Conservation (phyloP, 768 basidiomycete genomes). For the Crucibulum laeve region DNA sequence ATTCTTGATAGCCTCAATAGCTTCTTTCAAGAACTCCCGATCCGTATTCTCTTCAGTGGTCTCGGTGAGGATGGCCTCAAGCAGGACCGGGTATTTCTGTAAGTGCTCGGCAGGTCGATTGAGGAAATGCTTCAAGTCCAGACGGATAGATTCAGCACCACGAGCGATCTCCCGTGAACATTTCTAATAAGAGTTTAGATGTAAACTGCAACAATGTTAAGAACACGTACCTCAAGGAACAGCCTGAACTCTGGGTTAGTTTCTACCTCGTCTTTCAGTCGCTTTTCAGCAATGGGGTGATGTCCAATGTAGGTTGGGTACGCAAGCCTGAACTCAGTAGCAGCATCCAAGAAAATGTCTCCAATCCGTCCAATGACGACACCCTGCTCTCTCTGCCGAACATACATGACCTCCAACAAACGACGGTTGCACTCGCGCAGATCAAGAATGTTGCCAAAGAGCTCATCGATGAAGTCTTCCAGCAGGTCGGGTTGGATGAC, state of each 20-base stretch:
- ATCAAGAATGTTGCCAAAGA: conserved; percentile 86
- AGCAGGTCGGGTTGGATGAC: conserved; percentile 47
- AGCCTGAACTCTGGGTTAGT: conserved; percentile 75
- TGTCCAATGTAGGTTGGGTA: conserved; percentile 87
- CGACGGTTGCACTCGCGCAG: conserved; percentile 80
- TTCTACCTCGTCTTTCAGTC: conserved; percentile 83
- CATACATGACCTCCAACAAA: conserved; percentile 81
- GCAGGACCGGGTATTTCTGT: conserved; percentile 77
- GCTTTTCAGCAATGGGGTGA: conserved; percentile 80
- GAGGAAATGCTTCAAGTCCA: conserved; percentile 76
- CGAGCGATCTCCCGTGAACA: conserved; percentile 35
- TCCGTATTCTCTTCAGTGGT: conserved; percentile 81
- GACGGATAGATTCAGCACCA: conserved; percentile 32
- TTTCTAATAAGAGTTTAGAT: conserved; percentile 23
- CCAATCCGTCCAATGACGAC: conserved; percentile 84
- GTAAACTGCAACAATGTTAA: neutral
- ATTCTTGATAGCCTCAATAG: conserved; percentile 79
- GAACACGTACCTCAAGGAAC: conserved; percentile 75
- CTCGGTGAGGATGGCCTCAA: conserved; percentile 84
- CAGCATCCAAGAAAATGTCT: conserved; percentile 83
- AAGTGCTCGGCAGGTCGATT: conserved; percentile 78
- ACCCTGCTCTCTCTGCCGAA: conserved; percentile 81
- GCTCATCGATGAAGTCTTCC: conserved; percentile 83
- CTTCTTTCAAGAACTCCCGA: conserved; percentile 76
- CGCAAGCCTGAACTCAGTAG: conserved; percentile 79